phyloP scores from a whole-genome alignment of 2,329 filamentous ascomycete genomes.

The Talaromyces sp. region DNA sequence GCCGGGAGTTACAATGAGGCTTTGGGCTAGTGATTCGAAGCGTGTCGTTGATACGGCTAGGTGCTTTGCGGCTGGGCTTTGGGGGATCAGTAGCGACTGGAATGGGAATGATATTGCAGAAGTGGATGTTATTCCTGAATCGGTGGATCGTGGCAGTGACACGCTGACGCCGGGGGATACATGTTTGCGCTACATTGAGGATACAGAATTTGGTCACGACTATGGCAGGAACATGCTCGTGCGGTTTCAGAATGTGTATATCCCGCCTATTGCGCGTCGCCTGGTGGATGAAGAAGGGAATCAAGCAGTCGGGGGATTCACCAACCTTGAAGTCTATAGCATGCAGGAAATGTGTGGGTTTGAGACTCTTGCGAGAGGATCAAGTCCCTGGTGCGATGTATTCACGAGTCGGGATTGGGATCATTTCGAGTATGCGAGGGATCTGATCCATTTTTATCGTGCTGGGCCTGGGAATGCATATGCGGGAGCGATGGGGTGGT shows the following conservation, averaged over 20 bases:
- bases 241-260: constrained; percentile 49
- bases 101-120: constrained; percentile 32
- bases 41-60: constrained; percentile 57
- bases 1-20: constrained; percentile 26
- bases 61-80: constrained; percentile 55
- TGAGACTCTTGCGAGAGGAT: constrained; percentile 53
- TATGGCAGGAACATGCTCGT: constrained; percentile 50
- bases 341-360: constrained; percentile 64
- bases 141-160: constrained; percentile 48
- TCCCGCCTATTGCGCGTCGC: constrained; percentile 45
- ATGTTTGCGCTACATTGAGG: constrained; percentile 38
- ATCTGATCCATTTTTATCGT: constrained; percentile 58
- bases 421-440: constrained; percentile 57
- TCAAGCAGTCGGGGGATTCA: constrained; percentile 41
- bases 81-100: constrained; percentile 47
- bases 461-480: constrained; percentile 57
- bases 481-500: constrained; percentile 53
- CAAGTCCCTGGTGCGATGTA: constrained; percentile 55
- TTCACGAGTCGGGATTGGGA: constrained; percentile 55
- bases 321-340: constrained; percentile 50
- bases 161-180: constrained; percentile 56
- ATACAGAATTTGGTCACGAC: constrained; percentile 46
- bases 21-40: constrained; percentile 56
- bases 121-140: constrained; percentile 55
- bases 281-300: constrained; percentile 31